These are phyloP conservation scores for Leccinum subspadiceum DNA, from an alignment of 1,284 basidiomycete species.

Conservation along the genomic window DNA sequence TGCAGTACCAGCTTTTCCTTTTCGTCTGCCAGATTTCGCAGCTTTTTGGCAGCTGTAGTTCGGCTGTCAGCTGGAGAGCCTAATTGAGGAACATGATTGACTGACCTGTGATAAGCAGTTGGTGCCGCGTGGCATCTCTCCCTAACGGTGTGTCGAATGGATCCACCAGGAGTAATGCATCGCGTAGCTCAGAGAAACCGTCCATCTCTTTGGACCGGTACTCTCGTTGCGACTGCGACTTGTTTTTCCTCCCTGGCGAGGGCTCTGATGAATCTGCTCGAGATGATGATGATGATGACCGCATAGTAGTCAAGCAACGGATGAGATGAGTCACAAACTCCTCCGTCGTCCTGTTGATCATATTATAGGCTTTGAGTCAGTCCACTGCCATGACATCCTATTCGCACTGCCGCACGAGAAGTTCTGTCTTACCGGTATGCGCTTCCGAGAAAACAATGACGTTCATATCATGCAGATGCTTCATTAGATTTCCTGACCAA, in stretches of 20 bases:
- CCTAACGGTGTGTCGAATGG: conserved; percentile 26
- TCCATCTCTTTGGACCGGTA: conserved; percentile 35
- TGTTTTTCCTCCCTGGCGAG: conserved; percentile 20
- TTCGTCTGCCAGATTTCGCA: conserved; percentile 25
- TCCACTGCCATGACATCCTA: background rate
- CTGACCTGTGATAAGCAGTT: conserved; percentile 28
- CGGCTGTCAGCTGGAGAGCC: conserved; percentile 4
- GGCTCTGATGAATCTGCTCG: background rate
- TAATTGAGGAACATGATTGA: background rate
- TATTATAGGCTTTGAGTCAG: conserved; percentile 16
- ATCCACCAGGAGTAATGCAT: conserved; percentile 25
- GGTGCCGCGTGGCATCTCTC: conserved; percentile 31
- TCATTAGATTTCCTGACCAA: background rate
- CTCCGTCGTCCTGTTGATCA: background rate
- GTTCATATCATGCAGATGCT: background rate
- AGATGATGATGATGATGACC: conserved; percentile 11
- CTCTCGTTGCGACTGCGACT: conserved; percentile 29
- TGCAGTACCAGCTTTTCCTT: conserved; percentile 18
- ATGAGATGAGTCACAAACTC: conserved; percentile 4
- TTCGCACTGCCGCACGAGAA: background rate
- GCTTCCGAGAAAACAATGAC: background rate
- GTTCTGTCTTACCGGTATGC: background rate
- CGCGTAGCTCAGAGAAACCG: conserved; percentile 30
- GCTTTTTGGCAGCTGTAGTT: conserved; percentile 24
- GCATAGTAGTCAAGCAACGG: conserved; percentile 7